Percentiles rank a stretch among this genome's conserved stretches.
Conservation (phyloP, 129 eudicot species). For the Glebionis coronaria region DNA sequence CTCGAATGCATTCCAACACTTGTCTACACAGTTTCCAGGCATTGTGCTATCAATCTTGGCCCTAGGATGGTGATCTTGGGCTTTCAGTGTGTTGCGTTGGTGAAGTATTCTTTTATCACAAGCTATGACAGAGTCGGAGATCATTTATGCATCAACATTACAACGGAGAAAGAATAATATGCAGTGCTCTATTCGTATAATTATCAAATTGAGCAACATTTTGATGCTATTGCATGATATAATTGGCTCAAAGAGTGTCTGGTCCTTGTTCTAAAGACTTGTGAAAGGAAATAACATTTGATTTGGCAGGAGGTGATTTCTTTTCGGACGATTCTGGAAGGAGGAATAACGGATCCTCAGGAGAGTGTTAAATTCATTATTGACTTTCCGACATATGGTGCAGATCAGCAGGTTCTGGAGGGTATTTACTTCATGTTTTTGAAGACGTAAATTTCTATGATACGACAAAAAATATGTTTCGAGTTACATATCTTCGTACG, state of each 20-base stretch:
- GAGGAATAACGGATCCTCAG: constrained; percentile 19
- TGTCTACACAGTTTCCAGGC: not conserved
- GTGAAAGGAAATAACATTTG: not conserved
- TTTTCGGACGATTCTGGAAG: too few species aligned
- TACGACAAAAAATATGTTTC: too few species aligned
- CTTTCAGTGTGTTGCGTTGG: not conserved
- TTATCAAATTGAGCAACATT: not conserved
- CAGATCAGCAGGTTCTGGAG: constrained; percentile 20
- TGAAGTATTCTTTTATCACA: not conserved
- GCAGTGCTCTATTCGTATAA: constrained; percentile 5
- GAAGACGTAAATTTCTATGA: too few species aligned
- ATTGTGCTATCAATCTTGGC: not conserved
- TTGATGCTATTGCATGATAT: not conserved
- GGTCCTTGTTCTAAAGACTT: constrained; percentile 15
- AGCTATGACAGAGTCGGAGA: constrained; percentile 17
- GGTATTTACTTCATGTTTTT: too few species aligned
- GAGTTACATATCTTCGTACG: too few species aligned
- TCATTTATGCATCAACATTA: constrained; percentile 14
- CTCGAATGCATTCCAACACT: not conserved
- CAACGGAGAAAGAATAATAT: constrained; percentile 24
- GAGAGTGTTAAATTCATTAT: constrained; percentile 11
- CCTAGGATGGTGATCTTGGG: constrained; percentile 7
- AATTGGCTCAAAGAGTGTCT: not conserved
- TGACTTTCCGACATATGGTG: constrained; percentile 9
- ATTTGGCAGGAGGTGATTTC: constrained; percentile 16